Conservation (phyloP, 1,284 basidiomycete genomes). For the Trametes pubescens region DNA sequence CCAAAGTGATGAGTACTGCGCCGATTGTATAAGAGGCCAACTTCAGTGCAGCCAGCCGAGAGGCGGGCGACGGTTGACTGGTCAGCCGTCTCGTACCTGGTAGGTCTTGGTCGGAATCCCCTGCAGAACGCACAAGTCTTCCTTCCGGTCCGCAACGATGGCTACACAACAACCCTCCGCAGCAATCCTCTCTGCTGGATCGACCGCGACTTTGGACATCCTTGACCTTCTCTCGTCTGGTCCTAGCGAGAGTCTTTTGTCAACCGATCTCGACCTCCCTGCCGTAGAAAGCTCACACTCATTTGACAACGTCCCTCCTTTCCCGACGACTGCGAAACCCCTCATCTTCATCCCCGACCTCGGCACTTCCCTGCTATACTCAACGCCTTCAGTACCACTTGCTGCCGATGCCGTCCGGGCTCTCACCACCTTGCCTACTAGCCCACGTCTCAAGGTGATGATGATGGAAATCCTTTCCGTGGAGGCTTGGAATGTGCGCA, state of each 20-base stretch:
- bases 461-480: constrained; percentile 59
- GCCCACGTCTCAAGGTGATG: constrained; percentile 59
- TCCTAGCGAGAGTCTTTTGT: constrained; percentile 38
- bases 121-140: neutral
- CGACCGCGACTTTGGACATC: constrained; percentile 38
- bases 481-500: constrained; percentile 61
- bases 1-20: neutral
- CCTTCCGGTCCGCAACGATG: constrained; percentile 14
- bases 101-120: neutral
- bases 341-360: constrained; percentile 35
- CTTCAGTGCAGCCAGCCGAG: constrained; percentile 1
- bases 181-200: constrained; percentile 16
- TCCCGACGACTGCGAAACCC: constrained; percentile 36
- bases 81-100: constrained; percentile 4
- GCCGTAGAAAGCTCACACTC: constrained; percentile 37
- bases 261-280: constrained; percentile 41
- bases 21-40: neutral
- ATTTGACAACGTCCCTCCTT: constrained; percentile 41
- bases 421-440: constrained; percentile 56
- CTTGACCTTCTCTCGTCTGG: constrained; percentile 31
- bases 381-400: constrained; percentile 4
- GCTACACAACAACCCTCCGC: constrained; percentile 1
- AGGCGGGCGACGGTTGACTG: neutral
- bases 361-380: constrained; percentile 28
- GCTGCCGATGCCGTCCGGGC: constrained; percentile 15